Percentiles rank a stretch among this genome's conserved stretches.
Evolutionary conservation across 352 stramenopile genomes (phyloP).

Genomic region (Phytopythium oedochilum): DNA sequence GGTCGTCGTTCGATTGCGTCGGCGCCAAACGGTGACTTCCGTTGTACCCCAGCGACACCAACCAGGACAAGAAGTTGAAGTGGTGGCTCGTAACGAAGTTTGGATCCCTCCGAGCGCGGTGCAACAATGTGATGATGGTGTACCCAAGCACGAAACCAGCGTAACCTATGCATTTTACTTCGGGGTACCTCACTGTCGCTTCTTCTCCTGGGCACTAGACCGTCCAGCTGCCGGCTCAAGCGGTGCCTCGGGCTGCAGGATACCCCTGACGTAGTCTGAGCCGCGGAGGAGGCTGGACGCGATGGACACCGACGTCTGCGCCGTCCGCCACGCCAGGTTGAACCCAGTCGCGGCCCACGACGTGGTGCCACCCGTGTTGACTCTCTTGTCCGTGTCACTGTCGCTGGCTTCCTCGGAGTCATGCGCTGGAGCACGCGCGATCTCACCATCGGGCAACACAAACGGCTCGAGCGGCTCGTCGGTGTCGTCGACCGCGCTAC

Average conservation of each 20-base stretch:
- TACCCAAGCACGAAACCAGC: no score
- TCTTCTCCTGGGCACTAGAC: slow-evolving; percentile 6
- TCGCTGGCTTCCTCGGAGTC: not conserved
- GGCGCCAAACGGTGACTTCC: no score
- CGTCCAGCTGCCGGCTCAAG: not conserved
- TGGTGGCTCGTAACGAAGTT: no score
- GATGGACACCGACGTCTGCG: slow-evolving; percentile 39
- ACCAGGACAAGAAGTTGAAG: no score
- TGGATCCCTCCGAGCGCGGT: no score
- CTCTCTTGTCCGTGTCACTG: not conserved
- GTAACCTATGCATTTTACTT: no score
- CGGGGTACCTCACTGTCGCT: slow-evolving; percentile 11
- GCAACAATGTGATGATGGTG: no score
- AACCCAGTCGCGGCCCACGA: slow-evolving; percentile 24
- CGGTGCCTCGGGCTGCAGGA: slow-evolving; percentile 13
- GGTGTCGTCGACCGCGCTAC: slow-evolving; percentile 22
- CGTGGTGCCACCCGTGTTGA: slow-evolving; percentile 7
- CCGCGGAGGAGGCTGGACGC: slow-evolving; percentile 36
- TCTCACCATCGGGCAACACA: not conserved
- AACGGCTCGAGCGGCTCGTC: slow-evolving; percentile 26
- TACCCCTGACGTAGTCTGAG: slow-evolving; percentile 31
- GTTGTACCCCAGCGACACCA: no score
- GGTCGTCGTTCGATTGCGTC: no score
- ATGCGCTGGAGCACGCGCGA: not conserved
- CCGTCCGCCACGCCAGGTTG: slow-evolving; percentile 36